Conservation (phyloP, 768 basidiomycete species). For the Austroboletus eburneus region DNA sequence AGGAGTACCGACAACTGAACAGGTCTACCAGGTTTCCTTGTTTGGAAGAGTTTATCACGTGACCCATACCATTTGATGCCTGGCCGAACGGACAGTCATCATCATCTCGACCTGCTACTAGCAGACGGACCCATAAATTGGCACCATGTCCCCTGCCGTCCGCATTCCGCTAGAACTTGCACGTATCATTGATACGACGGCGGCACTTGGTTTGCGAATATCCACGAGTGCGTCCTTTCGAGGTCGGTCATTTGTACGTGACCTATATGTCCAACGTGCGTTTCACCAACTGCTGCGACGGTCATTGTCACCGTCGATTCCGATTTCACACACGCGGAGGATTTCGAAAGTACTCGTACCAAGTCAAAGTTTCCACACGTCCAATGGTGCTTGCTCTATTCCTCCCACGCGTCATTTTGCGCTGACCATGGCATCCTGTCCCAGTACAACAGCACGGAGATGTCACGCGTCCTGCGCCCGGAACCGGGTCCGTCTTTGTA, state of each 20-base stretch:
- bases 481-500: constrained; percentile 53
- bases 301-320: not conserved
- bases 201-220: constrained; percentile 6
- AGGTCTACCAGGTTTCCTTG: too few species aligned
- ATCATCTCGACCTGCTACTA: not conserved
- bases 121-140: not conserved
- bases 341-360: not conserved
- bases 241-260: not conserved
- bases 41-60: too few species aligned
- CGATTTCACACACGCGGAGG: not conserved
- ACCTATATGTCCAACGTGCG: constrained; percentile 1
- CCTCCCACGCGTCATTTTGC: not conserved
- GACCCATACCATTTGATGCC: not conserved
- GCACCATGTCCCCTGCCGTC: constrained; percentile 1
- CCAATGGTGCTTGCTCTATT: constrained; percentile 10
- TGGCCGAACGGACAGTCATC: not conserved
- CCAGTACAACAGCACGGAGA: constrained; percentile 41
- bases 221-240: not conserved
- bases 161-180: constrained; percentile 12
- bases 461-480: constrained; percentile 58
- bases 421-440: not conserved
- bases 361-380: constrained; percentile 15
- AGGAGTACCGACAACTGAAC: too few species aligned
- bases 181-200: constrained; percentile 7
- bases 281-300: constrained; percentile 10